Percentiles rank a stretch among this genome's conserved stretches.
These are phyloP conservation scores for Selaginella moellendorffii DNA, from an alignment of 75 land plant genomes.

Conservation along the genomic window DNA sequence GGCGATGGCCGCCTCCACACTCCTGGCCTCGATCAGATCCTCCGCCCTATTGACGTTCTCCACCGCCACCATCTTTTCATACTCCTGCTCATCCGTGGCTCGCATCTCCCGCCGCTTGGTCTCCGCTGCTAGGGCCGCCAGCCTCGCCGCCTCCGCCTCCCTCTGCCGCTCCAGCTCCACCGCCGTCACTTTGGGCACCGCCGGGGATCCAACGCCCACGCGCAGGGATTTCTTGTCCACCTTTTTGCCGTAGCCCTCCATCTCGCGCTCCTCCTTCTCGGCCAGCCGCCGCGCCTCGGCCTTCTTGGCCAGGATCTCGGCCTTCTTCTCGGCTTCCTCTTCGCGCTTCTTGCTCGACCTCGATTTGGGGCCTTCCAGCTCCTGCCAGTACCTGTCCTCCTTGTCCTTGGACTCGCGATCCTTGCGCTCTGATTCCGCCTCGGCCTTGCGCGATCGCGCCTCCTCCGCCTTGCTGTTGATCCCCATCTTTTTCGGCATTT, in stretches of 20 bases:
- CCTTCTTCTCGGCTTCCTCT: constrained; percentile 66
- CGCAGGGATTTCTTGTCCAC: constrained; percentile 71
- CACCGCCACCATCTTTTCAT: constrained; percentile 67
- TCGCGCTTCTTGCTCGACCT: constrained; percentile 64
- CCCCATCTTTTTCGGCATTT: constrained; percentile 97
- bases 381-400: constrained; percentile 78
- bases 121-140: constrained; percentile 36
- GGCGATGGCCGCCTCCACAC: constrained; percentile 63
- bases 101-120: constrained; percentile 47
- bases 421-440: constrained; percentile 48
- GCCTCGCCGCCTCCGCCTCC: constrained; percentile 52
- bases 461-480: constrained; percentile 86
- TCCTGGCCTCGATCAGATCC: constrained; percentile 59
- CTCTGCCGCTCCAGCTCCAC: constrained; percentile 42
- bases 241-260: constrained; percentile 50
- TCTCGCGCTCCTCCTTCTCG: constrained; percentile 61
- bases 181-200: constrained; percentile 86
- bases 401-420: constrained; percentile 46
- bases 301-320: constrained; percentile 69
- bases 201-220: too few relatives aligned
- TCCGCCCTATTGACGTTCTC: constrained; percentile 73
- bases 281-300: constrained; percentile 68
- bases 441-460: constrained; percentile 64
- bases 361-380: constrained; percentile 67
- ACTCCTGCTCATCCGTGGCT: constrained; percentile 68